Conservation (phyloP, 495 filamentous ascomycete genomes). For the Penicillium flavigenum region DNA sequence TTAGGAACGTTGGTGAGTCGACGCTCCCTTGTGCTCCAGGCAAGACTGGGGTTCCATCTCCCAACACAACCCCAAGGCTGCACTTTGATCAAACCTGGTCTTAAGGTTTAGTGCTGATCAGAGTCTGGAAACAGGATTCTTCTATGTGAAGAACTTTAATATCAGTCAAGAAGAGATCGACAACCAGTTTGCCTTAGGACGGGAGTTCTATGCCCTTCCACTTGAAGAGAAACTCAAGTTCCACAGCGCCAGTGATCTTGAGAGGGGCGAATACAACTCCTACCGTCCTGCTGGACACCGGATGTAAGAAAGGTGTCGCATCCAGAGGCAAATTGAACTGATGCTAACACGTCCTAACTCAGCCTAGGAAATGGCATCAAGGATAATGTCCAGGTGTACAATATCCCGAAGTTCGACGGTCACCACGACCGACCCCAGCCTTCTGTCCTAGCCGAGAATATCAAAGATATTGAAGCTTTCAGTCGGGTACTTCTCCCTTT, state of each 20-base stretch:
- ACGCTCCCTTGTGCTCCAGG: no score
- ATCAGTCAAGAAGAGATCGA: conserved; percentile 56
- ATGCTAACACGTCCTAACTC: background rate
- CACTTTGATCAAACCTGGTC: background rate
- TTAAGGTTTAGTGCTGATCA: background rate
- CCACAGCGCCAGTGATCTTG: conserved; percentile 34
- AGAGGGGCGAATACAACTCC: conserved; percentile 41
- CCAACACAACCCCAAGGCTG: background rate
- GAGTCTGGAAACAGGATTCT: conserved; percentile 37
- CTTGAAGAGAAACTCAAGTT: conserved; percentile 57
- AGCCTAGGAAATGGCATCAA: conserved; percentile 46
- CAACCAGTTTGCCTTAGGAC: conserved; percentile 56
- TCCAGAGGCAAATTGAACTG: background rate
- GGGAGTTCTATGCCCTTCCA: conserved; percentile 54
- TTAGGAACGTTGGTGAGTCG: conserved; percentile 49
- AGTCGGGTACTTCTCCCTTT: conserved; percentile 30
- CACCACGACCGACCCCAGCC: conserved; percentile 44
- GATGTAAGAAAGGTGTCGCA: conserved; percentile 28
- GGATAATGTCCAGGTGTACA: conserved; percentile 54
- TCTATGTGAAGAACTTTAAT: conserved; percentile 56
- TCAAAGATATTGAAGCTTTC: conserved; percentile 42
- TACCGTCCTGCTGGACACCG: conserved; percentile 47
- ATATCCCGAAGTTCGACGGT: conserved; percentile 52
- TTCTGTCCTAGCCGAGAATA: conserved; percentile 30
- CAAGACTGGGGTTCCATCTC: no score